Base-by-base conservation (phyloP, 768 basidiomycete genomes). In the Coprinopsis strossmayeri region DNA sequence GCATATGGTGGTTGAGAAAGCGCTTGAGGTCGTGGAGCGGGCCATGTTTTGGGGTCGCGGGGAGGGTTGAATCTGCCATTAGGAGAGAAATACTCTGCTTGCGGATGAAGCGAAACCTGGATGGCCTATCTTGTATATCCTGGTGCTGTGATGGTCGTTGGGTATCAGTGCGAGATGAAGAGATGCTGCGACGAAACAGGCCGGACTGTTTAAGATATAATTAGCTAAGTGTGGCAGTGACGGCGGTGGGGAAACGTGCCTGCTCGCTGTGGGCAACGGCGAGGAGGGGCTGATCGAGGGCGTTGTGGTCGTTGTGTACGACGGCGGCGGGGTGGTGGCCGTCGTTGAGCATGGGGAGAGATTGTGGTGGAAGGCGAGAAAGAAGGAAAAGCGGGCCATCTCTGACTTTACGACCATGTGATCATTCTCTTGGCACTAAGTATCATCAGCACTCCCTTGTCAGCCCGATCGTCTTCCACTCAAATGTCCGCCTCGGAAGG, bases 1-100 rank as follows among this genome's bases (percentile, higher is more conserved):
- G 81, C 42, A 95, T 82, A 68, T 95, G 91, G 67, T 89, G 81
- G 69, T 95, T 90, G 54, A 99, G 78, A 71, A 98, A 96, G 24
- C 93, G 87, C 63, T 91, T 91, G 59, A 97, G 82, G 65, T 97
- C 94, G 67, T 88, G 82, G 44, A 98, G 77, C 2, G 91, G 87
- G 0, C 91, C 86, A 52, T 76, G 76, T 49, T 74, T 71, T 54
- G 75, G 64, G 28, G 61, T 52, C 40, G 48, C 21, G 57, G 57
- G 35, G 49, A 52, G 23, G 46, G 55, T 34, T 28, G 55, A 37
- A 37, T 32, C 27, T 40, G 49, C 43, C 50, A 48, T 51, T 49
- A 56, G 55, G 35, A 52, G 50, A 51, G 57, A 55, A 53, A 57
- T 57, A 55, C 51, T 55, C 24, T 50, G 48, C 44, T 57, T 60